A percentile compares a stretch with the other conserved stretches of the same genome.
Evolutionary conservation across 352 stramenopile species (phyloP).

Genomic region (Phytophthora nicotianae): DNA sequence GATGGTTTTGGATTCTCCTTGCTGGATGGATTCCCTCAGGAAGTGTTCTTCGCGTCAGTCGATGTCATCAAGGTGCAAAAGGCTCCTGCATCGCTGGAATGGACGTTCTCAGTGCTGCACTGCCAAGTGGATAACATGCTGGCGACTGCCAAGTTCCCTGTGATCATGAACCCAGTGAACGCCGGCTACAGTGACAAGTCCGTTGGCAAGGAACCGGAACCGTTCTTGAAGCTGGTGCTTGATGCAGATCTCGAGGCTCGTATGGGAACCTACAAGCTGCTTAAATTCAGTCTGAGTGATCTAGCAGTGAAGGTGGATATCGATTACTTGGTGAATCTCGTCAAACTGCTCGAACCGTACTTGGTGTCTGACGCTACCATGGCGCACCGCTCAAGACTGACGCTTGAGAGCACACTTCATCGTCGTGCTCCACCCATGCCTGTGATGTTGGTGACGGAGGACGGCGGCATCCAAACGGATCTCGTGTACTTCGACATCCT

Average conservation of each 20-base stretch:
- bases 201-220: slow-evolving; percentile 58
- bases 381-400: slow-evolving; percentile 58
- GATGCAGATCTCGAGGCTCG: slow-evolving; percentile 78
- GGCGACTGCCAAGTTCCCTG: slow-evolving; percentile 75
- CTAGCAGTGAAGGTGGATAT: slow-evolving; percentile 84
- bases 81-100: slow-evolving; percentile 67
- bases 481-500: slow-evolving; percentile 86
- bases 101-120: slow-evolving; percentile 80
- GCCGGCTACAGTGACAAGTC: slow-evolving; percentile 81
- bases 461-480: slow-evolving; percentile 77
- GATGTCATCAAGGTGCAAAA: slow-evolving; percentile 84
- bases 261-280: slow-evolving; percentile 81
- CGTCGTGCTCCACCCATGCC: slow-evolving; percentile 68
- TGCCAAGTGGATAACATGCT: slow-evolving; percentile 90
- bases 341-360: slow-evolving; percentile 83
- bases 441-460: slow-evolving; percentile 51
- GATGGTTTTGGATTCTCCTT: slow-evolving; percentile 81
- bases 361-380: slow-evolving; percentile 73
- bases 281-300: slow-evolving; percentile 75
- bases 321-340: slow-evolving; percentile 83
- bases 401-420: slow-evolving; percentile 63
- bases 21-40: slow-evolving; percentile 76
- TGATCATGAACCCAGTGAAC: slow-evolving; percentile 83
- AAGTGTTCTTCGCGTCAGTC: slow-evolving; percentile 84
- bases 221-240: slow-evolving; percentile 74